phyloP scores from a whole-genome alignment of 768 basidiomycete genomes.

The Gautieria morchelliformis region DNA sequence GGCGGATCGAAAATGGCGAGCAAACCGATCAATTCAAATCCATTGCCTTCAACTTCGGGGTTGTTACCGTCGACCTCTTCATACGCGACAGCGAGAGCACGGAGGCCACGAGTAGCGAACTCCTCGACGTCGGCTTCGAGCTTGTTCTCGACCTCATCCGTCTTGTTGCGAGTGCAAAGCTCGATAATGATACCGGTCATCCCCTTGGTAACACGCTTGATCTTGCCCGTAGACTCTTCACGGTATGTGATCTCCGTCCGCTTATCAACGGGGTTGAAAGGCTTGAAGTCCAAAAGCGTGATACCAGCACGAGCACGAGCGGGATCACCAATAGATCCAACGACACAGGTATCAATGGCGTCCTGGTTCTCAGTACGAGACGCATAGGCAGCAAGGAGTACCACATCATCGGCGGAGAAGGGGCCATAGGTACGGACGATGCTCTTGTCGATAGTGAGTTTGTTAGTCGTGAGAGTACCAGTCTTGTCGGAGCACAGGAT shows the following conservation, averaged over 20 bases:
- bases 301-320: conserved; percentile 79
- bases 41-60: conserved; percentile 81
- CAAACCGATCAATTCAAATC: conserved; percentile 95
- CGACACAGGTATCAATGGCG: conserved; percentile 87
- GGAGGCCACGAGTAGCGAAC: conserved; percentile 91
- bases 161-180: conserved; percentile 96
- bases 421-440: conserved; percentile 87
- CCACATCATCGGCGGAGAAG: conserved; percentile 83
- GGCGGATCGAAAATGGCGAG: conserved; percentile 97
- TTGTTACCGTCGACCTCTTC: conserved; percentile 87
- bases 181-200: conserved; percentile 99
- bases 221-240: conserved; percentile 87
- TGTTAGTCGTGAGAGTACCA: conserved; percentile 97
- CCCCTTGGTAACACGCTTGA: conserved; percentile 99
- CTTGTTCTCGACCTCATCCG: conserved; percentile 79
- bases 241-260: conserved; percentile 98
- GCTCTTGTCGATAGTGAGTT: conserved; percentile 91
- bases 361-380: conserved; percentile 99
- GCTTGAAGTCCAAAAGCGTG: conserved; percentile 97
- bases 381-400: conserved; percentile 90
- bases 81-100: conserved; percentile 91
- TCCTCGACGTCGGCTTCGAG: conserved; percentile 96
- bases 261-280: conserved; percentile 99
- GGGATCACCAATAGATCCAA: conserved; percentile 65
- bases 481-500: conserved; percentile 99